Evolutionary conservation across 2,329 filamentous ascomycete genomes (phyloP).

Genomic region (Curvularia lunata): DNA sequence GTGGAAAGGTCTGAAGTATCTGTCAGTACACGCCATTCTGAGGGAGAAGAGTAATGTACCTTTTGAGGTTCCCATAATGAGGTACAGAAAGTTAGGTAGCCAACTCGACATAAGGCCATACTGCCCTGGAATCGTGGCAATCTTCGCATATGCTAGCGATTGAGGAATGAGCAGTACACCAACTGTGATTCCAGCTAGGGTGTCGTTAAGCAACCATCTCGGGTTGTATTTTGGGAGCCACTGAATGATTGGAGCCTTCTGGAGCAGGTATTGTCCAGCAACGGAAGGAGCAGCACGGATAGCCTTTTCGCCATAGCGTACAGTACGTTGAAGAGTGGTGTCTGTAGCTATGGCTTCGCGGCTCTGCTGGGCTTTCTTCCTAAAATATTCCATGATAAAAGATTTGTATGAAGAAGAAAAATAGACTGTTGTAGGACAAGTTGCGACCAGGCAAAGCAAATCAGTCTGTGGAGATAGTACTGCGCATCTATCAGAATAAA

Average conservation of each 20-base stretch:
- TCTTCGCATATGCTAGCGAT: constrained; percentile 93
- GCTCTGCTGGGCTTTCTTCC: constrained; percentile 20
- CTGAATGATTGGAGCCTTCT: constrained; percentile 67
- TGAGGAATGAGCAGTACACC: constrained; percentile 87
- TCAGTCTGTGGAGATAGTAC: not conserved
- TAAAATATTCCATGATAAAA: constrained; percentile 33
- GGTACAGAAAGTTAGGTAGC: constrained; percentile 93
- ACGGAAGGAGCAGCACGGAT: constrained; percentile 58
- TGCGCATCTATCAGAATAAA: constrained; percentile 7
- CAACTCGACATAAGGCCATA: constrained; percentile 91
- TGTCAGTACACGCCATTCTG: constrained; percentile 44
- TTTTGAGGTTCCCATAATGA: constrained; percentile 81
- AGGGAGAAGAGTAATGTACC: constrained; percentile 21
- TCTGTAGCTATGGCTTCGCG: constrained; percentile 33
- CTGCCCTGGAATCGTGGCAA: constrained; percentile 86
- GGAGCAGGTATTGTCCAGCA: constrained; percentile 61
- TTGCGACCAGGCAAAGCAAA: not conserved
- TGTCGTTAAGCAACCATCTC: constrained; percentile 67
- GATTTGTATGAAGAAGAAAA: not conserved
- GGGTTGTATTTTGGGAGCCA: constrained; percentile 69
- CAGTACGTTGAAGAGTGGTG: constrained; percentile 36
- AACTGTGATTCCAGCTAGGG: constrained; percentile 70
- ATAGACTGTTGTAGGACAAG: not conserved
- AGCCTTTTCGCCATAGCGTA: constrained; percentile 41
- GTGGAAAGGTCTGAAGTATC: constrained; percentile 64